Evolutionary conservation across 768 basidiomycete genomes (phyloP), one percentile per base, ranked within the genome.

Genomic region (Termitomyces sp.): DNA sequence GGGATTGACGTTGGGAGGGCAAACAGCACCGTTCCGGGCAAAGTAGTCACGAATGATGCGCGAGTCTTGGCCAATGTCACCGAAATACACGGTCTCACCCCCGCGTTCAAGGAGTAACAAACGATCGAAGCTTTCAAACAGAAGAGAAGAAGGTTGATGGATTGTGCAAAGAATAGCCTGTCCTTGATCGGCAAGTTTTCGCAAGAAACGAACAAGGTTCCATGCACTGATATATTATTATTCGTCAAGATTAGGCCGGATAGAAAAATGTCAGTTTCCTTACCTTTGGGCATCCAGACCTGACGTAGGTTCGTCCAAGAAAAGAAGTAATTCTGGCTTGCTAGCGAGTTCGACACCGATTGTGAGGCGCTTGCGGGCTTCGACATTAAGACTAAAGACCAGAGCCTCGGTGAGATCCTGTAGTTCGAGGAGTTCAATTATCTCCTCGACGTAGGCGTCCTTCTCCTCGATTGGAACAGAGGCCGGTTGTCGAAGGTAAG

Each of bases 1-100:
- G 24, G 90, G 91, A 68, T 96, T 96, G 65, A 86, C 85, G 60
- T 87, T 86, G 0, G 81, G 49, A 3, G 91, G 90, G 69, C 91
- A 94, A 30, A 69, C 60, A 1, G 88, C 93, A 14, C 92, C 92
- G 60, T 90, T 73, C 16, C 77, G 76, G 24, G 83, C 82, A 67
- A 94, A 92, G 74, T 96, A 96, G 5, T 84, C 77, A 28, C 82
- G 84, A 50, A 95, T 74, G 36, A 84, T 75, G 2, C 73, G 65
- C 3, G 90, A 88, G 60, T 92, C 88, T 44, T 76, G 68, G 46
- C 92, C 94, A 51, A 95, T 91, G 60, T 90, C 88, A 44, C 93
- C 94, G 66, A 92, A 95, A 77, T 95, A 96, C n/a, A 94, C 90
- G 0, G 92, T 94, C 68, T 91, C 86, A 7, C 94, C 94, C 1